Base-by-base conservation (phyloP, 2,329 filamentous ascomycete genomes). In the Thielaviopsis euricoi region DNA sequence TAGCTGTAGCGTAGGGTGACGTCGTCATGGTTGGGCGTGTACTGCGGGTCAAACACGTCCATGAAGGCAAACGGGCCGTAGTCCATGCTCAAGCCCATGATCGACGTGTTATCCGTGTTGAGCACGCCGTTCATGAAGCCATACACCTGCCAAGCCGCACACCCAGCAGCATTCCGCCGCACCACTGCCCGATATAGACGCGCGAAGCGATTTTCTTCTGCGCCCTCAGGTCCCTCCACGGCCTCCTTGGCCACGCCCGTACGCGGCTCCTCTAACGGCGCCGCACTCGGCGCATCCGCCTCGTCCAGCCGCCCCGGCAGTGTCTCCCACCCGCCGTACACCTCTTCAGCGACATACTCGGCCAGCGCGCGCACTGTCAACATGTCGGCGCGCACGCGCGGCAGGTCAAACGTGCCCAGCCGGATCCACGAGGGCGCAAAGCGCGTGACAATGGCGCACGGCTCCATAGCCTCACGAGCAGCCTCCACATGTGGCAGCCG, bases 61-160 rank as follows among this genome's bases (percentile, higher is more conserved):
- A 98, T 85, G 70, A 98, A 98, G 5, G 93, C 93, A 65, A 98
- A 98, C 0, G 93, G 93, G 0, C 93, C 93, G 67, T 90, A 98
- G 70, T 98, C 93, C 62, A 98, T 85, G 6, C 86, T 91, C 0
- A 98, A 73, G 0, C 93, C 93, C 58, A 83, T 83, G 55, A 98
- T 79, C 0, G 89, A 95, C 0, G 93, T 98, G 69, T 98, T 98
- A 68, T 98, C 93, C 0, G 93, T 97, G 71, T 98, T 98, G 59
- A 98, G 75, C 3, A 98, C 93, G 52, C 93, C 93, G 66, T 98
- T 98, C 78, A 95, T 97, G 73, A 98, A 98, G n/a, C 89, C 93
- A 66, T 97, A 97, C 0, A 89, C 89, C 73, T 98, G 94, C 91
- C 93, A 97, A 63, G 85, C 80, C 12, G 93, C 93, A 1, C 97